These are phyloP conservation scores for Russula compacta DNA, from an alignment of 768 basidiomycete species.

Conservation along the genomic window DNA sequence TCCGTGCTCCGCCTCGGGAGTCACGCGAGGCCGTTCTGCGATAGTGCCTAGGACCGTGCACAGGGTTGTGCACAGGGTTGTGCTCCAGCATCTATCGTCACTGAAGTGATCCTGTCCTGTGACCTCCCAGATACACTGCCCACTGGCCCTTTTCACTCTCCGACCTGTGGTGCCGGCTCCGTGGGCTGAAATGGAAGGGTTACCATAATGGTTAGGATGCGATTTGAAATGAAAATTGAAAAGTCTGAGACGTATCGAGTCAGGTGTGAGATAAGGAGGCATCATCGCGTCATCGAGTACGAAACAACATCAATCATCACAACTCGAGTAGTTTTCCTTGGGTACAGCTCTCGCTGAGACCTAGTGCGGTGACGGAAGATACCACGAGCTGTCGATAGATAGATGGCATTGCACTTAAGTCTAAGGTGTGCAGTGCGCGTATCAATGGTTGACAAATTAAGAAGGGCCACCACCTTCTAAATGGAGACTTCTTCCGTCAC, in stretches of 20 bases:
- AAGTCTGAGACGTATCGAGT: background rate
- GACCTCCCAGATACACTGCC: background rate
- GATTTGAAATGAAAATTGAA: background rate
- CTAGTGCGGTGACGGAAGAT: background rate
- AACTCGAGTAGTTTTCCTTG: background rate
- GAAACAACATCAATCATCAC: background rate
- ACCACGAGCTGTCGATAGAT: background rate
- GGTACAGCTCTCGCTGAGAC: background rate
- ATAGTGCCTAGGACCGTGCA: background rate
- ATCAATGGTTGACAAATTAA: background rate
- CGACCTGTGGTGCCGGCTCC: background rate
- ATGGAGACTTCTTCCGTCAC: background rate
- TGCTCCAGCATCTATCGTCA: background rate
- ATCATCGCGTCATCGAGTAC: background rate
- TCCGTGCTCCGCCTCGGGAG: slow-evolving; percentile 55
- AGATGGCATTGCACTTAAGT: background rate
- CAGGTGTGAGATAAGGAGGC: background rate
- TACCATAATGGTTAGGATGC: background rate
- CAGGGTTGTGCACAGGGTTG: too few species aligned
- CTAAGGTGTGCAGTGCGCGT: too few species aligned
- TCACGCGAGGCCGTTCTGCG: slow-evolving; percentile 24
- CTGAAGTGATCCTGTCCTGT: background rate
- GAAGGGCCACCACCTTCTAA: background rate
- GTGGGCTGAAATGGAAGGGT: background rate
- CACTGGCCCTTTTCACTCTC: background rate